These are phyloP conservation scores for Spergularia azorica DNA, from an alignment of 179 eudicot species.

Conservation along the genomic window DNA sequence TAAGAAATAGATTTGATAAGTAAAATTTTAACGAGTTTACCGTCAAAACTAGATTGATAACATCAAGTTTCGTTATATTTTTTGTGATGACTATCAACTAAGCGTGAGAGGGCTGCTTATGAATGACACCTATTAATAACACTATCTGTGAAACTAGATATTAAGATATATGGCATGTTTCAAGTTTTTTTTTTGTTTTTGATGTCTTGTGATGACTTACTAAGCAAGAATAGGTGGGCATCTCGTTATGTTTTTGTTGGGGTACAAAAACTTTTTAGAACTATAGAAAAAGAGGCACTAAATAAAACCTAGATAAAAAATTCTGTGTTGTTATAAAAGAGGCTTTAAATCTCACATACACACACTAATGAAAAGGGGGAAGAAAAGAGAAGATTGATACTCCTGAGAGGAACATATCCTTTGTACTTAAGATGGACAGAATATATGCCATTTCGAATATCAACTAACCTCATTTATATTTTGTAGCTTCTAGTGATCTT, in stretches of 20 bases:
- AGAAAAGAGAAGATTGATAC: slow-evolving; percentile 27
- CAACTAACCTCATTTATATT: slow-evolving; percentile 24
- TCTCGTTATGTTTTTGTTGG: slow-evolving; percentile 23
- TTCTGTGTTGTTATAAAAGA: slow-evolving; percentile 26
- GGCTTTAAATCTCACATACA: slow-evolving; percentile 28
- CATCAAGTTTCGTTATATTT: no score
- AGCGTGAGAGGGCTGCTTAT: no score
- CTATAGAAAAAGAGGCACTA: slow-evolving; percentile 15
- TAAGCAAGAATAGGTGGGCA: slow-evolving; percentile 33
- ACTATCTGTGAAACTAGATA: no score
- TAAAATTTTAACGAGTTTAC: no score
- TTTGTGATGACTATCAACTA: no score
- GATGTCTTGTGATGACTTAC: slow-evolving; percentile 22
- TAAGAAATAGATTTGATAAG: no score
- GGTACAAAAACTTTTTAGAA: slow-evolving; percentile 16
- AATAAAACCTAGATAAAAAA: slow-evolving; percentile 33
- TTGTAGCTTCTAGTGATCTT: not conserved
- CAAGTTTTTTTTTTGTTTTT: not conserved
- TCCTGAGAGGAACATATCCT: slow-evolving; percentile 29
- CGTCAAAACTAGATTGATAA: no score
- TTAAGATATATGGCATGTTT: no score
- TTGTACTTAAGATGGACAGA: slow-evolving; percentile 34
- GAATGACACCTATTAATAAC: no score
- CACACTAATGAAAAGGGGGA: slow-evolving; percentile 1
- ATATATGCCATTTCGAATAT: slow-evolving; percentile 25